These are phyloP conservation scores for Jacaranda copaia DNA, from an alignment of 257 asterid species.

Conservation along the genomic window DNA sequence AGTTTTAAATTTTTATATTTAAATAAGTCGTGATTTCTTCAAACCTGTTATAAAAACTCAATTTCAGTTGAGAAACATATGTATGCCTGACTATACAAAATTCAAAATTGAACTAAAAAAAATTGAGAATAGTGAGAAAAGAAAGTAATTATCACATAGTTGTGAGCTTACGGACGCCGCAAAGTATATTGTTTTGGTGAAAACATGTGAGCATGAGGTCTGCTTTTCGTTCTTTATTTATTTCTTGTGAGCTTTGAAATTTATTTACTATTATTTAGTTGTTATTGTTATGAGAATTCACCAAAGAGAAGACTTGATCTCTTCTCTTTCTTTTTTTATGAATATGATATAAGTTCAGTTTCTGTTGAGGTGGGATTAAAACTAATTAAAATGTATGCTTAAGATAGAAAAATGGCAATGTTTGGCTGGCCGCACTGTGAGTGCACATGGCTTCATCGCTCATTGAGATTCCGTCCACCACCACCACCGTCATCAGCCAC, in stretches of 20 bases:
- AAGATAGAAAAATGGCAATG: neutral
- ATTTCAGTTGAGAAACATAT: neutral
- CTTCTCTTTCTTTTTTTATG: too few species aligned
- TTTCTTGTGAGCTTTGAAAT: neutral
- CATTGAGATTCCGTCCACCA: conserved; percentile 1
- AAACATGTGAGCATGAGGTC: conserved; percentile 29
- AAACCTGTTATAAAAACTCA: too few species aligned
- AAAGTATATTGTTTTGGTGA: conserved; percentile 38
- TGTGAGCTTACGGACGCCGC: conserved; percentile 23
- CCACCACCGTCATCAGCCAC: conserved; percentile 5
- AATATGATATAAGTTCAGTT: too few species aligned
- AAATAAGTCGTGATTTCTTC: too few species aligned
- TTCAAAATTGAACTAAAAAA: neutral
- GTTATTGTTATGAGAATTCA: neutral
- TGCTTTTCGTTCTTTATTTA: conserved; percentile 11
- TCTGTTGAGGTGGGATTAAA: too few species aligned
- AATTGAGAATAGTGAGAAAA: conserved; percentile 10
- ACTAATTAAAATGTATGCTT: too few species aligned
- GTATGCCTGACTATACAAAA: too few species aligned
- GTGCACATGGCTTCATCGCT: conserved; percentile 33
- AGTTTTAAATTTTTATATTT: too few species aligned
- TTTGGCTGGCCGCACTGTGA: conserved; percentile 29
- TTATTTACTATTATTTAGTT: neutral
- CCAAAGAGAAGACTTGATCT: too few species aligned
- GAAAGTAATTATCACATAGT: conserved; percentile 40